Evolutionary conservation across 2,329 filamentous ascomycete species (phyloP).

Genomic region (Sclerotinia trifoliorum): DNA sequence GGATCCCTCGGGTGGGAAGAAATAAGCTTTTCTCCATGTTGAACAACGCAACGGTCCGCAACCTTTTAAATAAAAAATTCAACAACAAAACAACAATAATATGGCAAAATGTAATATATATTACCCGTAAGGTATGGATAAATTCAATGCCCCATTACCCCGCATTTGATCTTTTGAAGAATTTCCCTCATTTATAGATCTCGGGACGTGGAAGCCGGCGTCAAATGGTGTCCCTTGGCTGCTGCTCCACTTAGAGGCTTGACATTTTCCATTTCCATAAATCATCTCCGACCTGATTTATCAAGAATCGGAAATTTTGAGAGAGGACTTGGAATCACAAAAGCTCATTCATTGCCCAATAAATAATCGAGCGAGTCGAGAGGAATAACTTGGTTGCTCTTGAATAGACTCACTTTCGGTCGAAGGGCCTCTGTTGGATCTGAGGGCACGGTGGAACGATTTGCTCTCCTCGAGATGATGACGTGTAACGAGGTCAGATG

Average conservation of each 20-base stretch:
- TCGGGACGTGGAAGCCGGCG: not conserved
- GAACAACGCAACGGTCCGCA: not conserved
- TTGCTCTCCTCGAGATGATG: not conserved
- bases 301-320: not conserved
- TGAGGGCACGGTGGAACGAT: not conserved
- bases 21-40: conserved; percentile 13
- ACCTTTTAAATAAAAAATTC: not conserved
- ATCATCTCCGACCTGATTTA: not conserved
- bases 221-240: conserved; percentile 12
- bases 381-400: not conserved
- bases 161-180: conserved; percentile 12
- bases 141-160: conserved; percentile 16
- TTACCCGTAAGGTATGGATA: not conserved
- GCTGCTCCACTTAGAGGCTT: conserved; percentile 12
- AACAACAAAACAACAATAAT: not conserved
- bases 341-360: not conserved
- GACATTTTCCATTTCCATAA: not conserved
- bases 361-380: not conserved
- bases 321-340: not conserved
- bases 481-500: not conserved
- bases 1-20: not conserved
- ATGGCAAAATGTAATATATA: not conserved
- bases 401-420: not conserved
- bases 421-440: no score
- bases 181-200: not conserved